A percentile compares a stretch with the other conserved stretches of the same genome.
These are phyloP conservation scores for Lindgomyces ingoldianus DNA, from an alignment of 495 filamentous ascomycete genomes.

Conservation along the genomic window DNA sequence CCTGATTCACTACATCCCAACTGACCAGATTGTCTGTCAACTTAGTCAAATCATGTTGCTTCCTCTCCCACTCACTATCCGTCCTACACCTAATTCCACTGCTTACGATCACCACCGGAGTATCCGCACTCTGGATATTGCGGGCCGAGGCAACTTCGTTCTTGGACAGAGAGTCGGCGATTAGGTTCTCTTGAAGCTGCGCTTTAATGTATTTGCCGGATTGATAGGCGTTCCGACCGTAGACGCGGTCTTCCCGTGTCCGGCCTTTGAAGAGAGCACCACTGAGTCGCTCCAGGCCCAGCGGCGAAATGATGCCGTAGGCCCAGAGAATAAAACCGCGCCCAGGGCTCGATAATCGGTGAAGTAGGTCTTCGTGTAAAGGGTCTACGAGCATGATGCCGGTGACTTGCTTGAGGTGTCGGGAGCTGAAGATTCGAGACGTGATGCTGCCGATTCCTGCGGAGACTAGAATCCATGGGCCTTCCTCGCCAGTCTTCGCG, in stretches of 20 bases:
- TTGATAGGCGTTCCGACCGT: slow-evolving; percentile 75
- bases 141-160: slow-evolving; percentile 75
- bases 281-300: slow-evolving; percentile 75
- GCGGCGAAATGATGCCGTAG: slow-evolving; percentile 77
- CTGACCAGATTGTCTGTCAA: slow-evolving; percentile 72
- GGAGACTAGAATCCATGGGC: slow-evolving; percentile 75
- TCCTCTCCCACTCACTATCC: slow-evolving; percentile 70
- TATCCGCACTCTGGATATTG: slow-evolving; percentile 71
- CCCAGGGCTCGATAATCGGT: slow-evolving; percentile 61
- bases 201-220: slow-evolving; percentile 79
- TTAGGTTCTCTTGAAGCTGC: slow-evolving; percentile 88
- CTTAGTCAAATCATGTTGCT: slow-evolving; percentile 78
- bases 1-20: slow-evolving; percentile 85
- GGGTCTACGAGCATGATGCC: slow-evolving; percentile 86
- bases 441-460: slow-evolving; percentile 84
- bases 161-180: slow-evolving; percentile 76
- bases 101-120: slow-evolving; percentile 78
- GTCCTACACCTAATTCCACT: slow-evolving; percentile 62
- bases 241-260: slow-evolving; percentile 78
- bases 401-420: slow-evolving; percentile 67
- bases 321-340: slow-evolving; percentile 85
- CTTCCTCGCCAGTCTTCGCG: slow-evolving; percentile 73
- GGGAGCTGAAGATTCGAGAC: slow-evolving; percentile 82
- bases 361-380: slow-evolving; percentile 80
- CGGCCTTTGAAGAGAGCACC: slow-evolving; percentile 79